Evolutionary conservation across 106 monocot species (phyloP).

Genomic region (Alisma plantagoaquatica): DNA sequence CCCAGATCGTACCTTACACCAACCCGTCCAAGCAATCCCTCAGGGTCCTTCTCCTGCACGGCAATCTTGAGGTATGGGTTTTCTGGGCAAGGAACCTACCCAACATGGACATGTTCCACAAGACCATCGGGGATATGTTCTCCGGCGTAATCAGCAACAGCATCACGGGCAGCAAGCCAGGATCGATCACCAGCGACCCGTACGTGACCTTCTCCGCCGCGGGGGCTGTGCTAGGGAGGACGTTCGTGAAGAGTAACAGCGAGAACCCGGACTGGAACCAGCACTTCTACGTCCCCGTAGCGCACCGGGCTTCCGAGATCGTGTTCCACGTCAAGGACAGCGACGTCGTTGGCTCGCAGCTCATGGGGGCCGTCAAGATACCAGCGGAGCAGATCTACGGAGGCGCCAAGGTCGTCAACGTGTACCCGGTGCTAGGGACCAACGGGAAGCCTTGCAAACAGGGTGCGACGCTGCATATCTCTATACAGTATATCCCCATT

Average conservation of each 20-base stretch:
- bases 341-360: constrained; percentile 69
- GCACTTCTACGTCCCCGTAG: constrained; percentile 74
- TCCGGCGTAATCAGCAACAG: constrained; percentile 15
- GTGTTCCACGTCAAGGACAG: constrained; percentile 72
- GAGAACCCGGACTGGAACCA: constrained; percentile 86
- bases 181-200: constrained; percentile 74
- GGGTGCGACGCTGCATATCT: constrained; percentile 51
- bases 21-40: too few relatives aligned
- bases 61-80: constrained; percentile 66
- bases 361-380: constrained; percentile 63
- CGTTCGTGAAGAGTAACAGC: constrained; percentile 64
- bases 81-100: constrained; percentile 56
- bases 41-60: constrained; percentile 66
- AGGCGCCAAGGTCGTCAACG: constrained; percentile 52
- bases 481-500: constrained; percentile 63
- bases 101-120: constrained; percentile 85
- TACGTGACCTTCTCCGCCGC: constrained; percentile 58
- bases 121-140: constrained; percentile 52
- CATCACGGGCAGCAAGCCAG: constrained; percentile 16
- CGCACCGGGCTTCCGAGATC: constrained; percentile 51
- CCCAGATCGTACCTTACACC: too few relatives aligned
- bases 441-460: constrained; percentile 68
- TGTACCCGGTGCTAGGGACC: constrained; percentile 43
- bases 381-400: constrained; percentile 39
- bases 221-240: constrained; percentile 52